phyloP scores from a whole-genome alignment of 345 rosid genomes.

The Populus pruinosa region DNA sequence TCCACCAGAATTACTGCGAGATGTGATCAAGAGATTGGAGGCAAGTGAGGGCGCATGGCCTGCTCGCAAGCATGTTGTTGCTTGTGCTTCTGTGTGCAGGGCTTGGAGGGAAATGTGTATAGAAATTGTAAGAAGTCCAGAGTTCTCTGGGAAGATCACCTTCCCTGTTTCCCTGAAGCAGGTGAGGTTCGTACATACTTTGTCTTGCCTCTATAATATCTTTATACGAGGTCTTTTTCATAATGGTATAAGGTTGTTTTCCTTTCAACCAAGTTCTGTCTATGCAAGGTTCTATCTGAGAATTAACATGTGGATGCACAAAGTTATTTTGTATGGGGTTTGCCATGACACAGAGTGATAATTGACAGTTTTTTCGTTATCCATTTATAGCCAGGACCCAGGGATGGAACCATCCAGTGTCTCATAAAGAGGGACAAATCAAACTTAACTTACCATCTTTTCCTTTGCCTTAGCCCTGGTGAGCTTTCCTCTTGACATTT shows the following conservation, averaged over 20 bases:
- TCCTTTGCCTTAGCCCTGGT: constrained; percentile 10
- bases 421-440: constrained; percentile 13
- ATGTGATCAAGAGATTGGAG: constrained; percentile 12
- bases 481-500: background rate
- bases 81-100: constrained; percentile 11
- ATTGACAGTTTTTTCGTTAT: background rate
- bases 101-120: constrained; percentile 12
- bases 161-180: constrained; percentile 18
- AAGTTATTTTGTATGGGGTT: background rate
- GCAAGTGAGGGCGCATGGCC: constrained; percentile 10
- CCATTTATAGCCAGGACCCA: constrained; percentile 7
- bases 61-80: constrained; percentile 11
- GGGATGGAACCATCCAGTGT: constrained; percentile 8
- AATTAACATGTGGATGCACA: background rate
- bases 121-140: constrained; percentile 11
- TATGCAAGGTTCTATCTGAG: background rate
- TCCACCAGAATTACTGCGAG: constrained; percentile 8
- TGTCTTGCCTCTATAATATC: background rate
- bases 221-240: no score
- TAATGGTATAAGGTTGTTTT: no score
- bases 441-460: constrained; percentile 10
- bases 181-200: background rate
- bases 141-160: constrained; percentile 12
- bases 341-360: no score
- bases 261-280: background rate